Conservation (phyloP, 169 alveolate genomes). For the Blepharisma undulans region DNA sequence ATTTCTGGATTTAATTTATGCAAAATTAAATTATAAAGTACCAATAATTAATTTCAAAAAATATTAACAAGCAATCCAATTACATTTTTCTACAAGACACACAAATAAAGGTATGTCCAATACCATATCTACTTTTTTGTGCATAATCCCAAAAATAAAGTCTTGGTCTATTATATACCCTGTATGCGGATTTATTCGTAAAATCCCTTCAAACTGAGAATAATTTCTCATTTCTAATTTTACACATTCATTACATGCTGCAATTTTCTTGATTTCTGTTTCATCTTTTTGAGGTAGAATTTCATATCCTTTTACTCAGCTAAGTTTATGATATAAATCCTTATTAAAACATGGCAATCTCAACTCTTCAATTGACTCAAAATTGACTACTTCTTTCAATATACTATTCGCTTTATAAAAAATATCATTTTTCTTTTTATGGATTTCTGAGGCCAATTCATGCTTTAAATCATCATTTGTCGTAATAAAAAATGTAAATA, state of each 20-base stretch:
- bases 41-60: too few species aligned
- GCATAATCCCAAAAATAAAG: neutral
- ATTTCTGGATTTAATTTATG: too few species aligned
- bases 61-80: too few species aligned
- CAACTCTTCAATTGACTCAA: too few species aligned
- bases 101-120: conserved; percentile 9
- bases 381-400: too few species aligned
- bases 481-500: neutral
- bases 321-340: neutral
- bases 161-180: neutral
- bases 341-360: too few species aligned
- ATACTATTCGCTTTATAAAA: neutral
- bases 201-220: neutral
- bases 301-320: conserved; percentile 24
- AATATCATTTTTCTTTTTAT: neutral
- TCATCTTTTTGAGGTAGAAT: conserved; percentile 34
- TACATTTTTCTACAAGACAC: neutral
- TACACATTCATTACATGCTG: neutral
- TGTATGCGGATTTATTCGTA: neutral
- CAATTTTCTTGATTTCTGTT: neutral
- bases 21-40: too few species aligned
- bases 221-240: neutral
- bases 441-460: neutral
- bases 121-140: neutral
- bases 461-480: neutral